Conservation (phyloP, 495 filamentous ascomycete species). For the Neurospora cerealis region DNA sequence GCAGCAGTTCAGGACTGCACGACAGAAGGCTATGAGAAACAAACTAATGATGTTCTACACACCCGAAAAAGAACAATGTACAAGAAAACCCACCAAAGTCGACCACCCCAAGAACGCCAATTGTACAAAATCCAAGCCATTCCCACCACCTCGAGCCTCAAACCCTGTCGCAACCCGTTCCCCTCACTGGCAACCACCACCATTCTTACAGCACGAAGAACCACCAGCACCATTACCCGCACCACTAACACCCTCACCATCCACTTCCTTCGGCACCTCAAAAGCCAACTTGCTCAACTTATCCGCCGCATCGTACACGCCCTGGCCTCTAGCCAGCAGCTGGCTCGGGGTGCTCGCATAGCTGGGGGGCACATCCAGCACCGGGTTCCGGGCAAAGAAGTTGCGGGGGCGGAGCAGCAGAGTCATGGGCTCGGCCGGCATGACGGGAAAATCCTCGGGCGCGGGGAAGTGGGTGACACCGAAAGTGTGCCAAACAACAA, state of each 20-base stretch:
- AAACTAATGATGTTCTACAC: background rate
- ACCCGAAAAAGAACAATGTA: background rate
- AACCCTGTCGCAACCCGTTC: constrained; percentile 29
- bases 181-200: constrained; percentile 50
- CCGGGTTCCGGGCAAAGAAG: constrained; percentile 83
- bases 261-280: constrained; percentile 17
- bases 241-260: constrained; percentile 13
- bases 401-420: constrained; percentile 73
- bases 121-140: constrained; percentile 23
- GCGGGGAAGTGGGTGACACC: constrained; percentile 86
- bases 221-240: background rate
- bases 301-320: constrained; percentile 37
- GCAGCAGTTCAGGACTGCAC: background rate
- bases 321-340: constrained; percentile 40
- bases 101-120: background rate
- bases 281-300: constrained; percentile 37
- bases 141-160: background rate
- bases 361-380: constrained; percentile 76
- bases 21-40: background rate
- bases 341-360: constrained; percentile 66
- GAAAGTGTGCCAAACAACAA: constrained; percentile 96
- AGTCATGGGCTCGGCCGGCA: constrained; percentile 80
- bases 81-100: background rate
- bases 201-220: constrained; percentile 15
- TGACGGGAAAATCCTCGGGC: constrained; percentile 90